Evolutionary conservation across 495 filamentous ascomycete species (phyloP), one percentile per base, ranked within the genome.

Genomic region (Cryomyces antarcticus): DNA sequence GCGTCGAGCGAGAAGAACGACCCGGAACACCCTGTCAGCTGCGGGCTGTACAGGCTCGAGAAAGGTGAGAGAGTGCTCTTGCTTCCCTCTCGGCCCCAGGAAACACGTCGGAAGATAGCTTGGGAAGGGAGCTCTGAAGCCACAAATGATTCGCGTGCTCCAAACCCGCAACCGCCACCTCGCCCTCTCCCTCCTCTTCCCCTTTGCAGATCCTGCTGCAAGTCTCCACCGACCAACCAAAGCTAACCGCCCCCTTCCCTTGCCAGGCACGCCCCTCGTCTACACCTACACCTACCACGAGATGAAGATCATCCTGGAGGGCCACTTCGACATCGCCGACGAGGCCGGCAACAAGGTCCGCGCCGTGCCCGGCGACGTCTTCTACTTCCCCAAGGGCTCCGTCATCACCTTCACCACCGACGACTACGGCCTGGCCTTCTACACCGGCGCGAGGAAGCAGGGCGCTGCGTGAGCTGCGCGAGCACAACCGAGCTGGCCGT

Each of bases 251-350:
- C 28, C 1, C 11, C 2, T 24, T 7, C 37, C 42, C 17, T 24
- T 24, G 1, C 17, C 17, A 24, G 17, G 80, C 46, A 77, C 77
- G 1, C 75, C 77, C 0, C 69, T 85, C 41, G 70, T 80, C 27
- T 84, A 84, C 58, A 71, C 64, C 31, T 83, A 85, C 54, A 76
- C 69, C 37, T 86, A 84, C 56, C 70, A 83, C 49, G 80, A 83
- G 61, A 81, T 72, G 72, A 82, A 83, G 63, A 80, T 85, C 48
- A 80, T 85, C 48, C 60, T 87, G 5, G 80, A 86, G 50, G 81
- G 81, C 41, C 69, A 73, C 48, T 82, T 80, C 49, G 71, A 79
- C 48, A 82, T 87, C 49, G 64, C 66, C 6, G 77, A 81, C 57
- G 78, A 78, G 61, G 70, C 68, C 6, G 79, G 77, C 28, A 70